These are phyloP conservation scores for Ostreobium quekettii DNA, from an alignment of 139 green algal genomes.

Conservation along the genomic window DNA sequence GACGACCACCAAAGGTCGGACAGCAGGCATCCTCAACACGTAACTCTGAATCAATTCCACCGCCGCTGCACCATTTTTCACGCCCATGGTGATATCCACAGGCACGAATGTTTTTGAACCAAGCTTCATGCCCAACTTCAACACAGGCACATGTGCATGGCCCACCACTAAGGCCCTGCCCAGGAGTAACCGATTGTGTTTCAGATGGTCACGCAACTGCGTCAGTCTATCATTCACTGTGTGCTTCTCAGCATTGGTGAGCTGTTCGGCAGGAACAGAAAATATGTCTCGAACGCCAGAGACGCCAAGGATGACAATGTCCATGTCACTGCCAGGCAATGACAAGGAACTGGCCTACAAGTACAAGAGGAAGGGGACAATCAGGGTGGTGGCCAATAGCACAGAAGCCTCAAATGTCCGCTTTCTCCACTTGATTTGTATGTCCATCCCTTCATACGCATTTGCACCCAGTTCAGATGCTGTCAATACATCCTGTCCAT, in stretches of 20 bases:
- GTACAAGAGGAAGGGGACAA: no score
- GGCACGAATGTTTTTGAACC: no score
- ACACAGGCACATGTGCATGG: constrained; percentile 64
- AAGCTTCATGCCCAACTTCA: constrained; percentile 55
- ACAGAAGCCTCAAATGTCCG: no score
- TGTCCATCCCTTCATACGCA: no score
- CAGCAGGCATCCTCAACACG: constrained; percentile 29
- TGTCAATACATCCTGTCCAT: no score
- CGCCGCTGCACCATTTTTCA: constrained; percentile 51
- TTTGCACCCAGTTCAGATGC: no score
- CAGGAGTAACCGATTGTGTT: no score
- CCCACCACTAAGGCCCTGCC: no score
- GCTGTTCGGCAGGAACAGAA: background rate
- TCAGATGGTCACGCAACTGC: background rate
- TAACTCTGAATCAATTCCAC: constrained; percentile 40
- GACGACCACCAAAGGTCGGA: constrained; percentile 57
- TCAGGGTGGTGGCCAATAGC: no score
- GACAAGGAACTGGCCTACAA: constrained; percentile 47
- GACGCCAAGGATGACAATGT: constrained; percentile 51
- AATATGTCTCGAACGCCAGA: background rate
- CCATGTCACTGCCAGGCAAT: constrained; percentile 64
- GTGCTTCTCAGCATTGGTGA: constrained; percentile 8
- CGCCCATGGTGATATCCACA: constrained; percentile 62
- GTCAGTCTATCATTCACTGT: constrained; percentile 8
- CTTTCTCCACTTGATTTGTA: no score